phyloP scores from a whole-genome alignment of 495 filamentous ascomycete species.

The Aspergillus nanangensis region DNA sequence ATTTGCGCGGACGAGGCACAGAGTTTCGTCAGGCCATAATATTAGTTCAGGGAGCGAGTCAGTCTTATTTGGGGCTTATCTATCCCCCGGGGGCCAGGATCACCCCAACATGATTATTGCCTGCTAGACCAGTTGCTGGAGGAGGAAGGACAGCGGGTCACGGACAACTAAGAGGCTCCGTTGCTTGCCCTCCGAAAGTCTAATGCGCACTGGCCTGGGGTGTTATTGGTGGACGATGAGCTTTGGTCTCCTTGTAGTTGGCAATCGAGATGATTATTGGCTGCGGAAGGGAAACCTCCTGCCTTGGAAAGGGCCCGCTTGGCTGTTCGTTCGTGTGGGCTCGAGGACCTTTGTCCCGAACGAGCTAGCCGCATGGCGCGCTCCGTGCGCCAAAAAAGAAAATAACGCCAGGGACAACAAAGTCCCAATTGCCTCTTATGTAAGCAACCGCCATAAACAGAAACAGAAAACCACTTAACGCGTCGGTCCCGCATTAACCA shows the following conservation, averaged over 20 bases:
- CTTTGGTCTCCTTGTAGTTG: neutral
- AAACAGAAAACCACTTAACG: slow-evolving; percentile 38
- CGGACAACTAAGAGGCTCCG: slow-evolving; percentile 5
- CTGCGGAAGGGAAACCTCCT: neutral
- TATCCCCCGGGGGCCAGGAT: neutral
- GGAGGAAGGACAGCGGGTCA: slow-evolving; percentile 5
- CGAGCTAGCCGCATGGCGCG: slow-evolving; percentile 5
- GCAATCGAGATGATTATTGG: slow-evolving; percentile 4
- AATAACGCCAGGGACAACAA: no score
- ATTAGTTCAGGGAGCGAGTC: neutral
- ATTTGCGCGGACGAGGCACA: neutral
- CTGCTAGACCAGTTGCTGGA: neutral
- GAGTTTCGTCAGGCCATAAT: neutral
- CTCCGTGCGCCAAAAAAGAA: slow-evolving; percentile 1
- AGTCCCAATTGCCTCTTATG: slow-evolving; percentile 2
- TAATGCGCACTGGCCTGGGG: neutral
- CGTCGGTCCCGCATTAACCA: slow-evolving; percentile 20
- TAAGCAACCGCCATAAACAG: slow-evolving; percentile 1
- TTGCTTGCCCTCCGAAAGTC: slow-evolving; percentile 11
- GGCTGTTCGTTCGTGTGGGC: slow-evolving; percentile 2
- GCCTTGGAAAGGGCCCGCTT: slow-evolving; percentile 12
- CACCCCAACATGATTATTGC: neutral
- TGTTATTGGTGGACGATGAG: slow-evolving; percentile 3
- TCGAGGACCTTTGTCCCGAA: slow-evolving; percentile 14
- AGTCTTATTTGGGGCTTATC: neutral